A percentile compares a stretch with the other conserved stretches of the same genome.
phyloP scores from a whole-genome alignment of 176 grass and related monocot species.

The Avena eriantha region DNA sequence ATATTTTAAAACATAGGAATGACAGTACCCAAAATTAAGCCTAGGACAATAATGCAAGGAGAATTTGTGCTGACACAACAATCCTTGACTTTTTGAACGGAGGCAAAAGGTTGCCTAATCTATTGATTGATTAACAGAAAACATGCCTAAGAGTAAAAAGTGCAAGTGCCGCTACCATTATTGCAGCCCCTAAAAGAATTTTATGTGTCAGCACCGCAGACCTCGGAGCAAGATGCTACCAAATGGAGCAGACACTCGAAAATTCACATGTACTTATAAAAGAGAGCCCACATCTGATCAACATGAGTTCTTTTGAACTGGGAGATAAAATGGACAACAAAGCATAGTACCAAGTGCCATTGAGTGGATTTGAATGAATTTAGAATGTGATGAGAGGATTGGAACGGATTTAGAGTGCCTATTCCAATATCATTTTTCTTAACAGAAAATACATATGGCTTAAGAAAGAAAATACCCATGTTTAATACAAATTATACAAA shows the following conservation, averaged over 20 bases:
- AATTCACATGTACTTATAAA: not conserved
- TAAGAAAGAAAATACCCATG: no score
- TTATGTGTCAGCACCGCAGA: not conserved
- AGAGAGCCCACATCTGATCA: not conserved
- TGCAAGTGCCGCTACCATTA: not conserved
- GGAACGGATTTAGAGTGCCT: no score
- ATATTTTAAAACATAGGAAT: no score
- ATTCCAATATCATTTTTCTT: no score
- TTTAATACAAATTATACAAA: no score
- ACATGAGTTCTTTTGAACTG: not conserved
- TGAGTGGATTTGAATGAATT: no score
- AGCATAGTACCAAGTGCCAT: no score
- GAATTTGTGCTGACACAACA: not conserved
- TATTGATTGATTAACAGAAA: not conserved
- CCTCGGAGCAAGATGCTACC: no score
- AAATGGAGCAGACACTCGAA: not conserved
- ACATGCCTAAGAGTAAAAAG: not conserved
- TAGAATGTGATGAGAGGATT: no score
- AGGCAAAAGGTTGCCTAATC: not conserved
- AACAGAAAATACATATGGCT: no score
- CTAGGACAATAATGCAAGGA: not conserved
- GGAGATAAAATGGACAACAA: not conserved
- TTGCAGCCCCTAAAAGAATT: not conserved
- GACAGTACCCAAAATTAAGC: no score
- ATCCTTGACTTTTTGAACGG: not conserved